These are phyloP conservation scores for Rosa lucieae DNA, from an alignment of 306 rosid genomes.

Conservation along the genomic window DNA sequence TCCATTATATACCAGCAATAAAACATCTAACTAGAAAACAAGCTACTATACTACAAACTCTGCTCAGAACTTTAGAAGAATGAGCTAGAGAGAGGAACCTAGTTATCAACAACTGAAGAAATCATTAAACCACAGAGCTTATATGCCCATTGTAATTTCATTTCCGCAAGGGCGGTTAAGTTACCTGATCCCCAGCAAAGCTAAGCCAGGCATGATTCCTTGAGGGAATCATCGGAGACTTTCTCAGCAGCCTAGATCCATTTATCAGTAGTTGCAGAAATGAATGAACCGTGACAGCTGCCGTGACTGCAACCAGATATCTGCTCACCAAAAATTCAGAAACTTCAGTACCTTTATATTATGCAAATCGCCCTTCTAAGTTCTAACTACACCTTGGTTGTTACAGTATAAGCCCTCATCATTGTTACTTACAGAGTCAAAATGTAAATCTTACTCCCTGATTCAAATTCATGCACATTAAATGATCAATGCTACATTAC, in stretches of 20 bases:
- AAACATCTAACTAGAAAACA: neutral
- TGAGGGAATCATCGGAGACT: conserved; percentile 60
- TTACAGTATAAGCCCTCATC: neutral
- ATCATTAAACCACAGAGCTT: neutral
- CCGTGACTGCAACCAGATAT: conserved; percentile 73
- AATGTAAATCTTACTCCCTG: neutral
- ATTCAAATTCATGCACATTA: neutral
- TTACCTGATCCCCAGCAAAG: conserved; percentile 91
- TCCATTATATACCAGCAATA: neutral
- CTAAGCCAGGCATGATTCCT: conserved; percentile 79
- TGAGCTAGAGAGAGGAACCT: neutral
- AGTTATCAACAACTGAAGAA: neutral
- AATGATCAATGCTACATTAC: neutral
- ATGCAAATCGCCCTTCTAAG: conserved; percentile 16
- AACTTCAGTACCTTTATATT: conserved; percentile 8
- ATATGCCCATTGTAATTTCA: neutral
- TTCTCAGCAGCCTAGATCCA: conserved; percentile 53
- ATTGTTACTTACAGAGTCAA: neutral
- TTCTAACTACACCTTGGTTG: neutral
- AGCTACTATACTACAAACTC: neutral
- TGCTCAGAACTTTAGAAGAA: neutral
- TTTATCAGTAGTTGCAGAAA: conserved; percentile 70
- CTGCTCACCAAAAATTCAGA: conserved; percentile 42
- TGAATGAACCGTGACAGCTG: conserved; percentile 72
- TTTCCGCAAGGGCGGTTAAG: neutral